phyloP scores from a whole-genome alignment of 2,329 filamentous ascomycete genomes.

The Pochonia chlamydosporia region DNA sequence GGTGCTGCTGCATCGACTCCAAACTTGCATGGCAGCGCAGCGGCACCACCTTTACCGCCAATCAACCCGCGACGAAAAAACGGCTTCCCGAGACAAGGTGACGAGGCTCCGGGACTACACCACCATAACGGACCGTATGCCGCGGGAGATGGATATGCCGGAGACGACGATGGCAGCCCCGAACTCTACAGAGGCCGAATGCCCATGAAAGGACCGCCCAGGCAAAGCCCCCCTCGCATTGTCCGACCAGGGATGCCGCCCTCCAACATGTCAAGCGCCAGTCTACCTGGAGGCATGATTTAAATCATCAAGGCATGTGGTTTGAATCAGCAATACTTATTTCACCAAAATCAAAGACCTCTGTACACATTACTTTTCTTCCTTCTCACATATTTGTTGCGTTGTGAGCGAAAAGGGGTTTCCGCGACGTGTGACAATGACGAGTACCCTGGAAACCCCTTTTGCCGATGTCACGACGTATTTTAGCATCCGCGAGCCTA shows the following conservation, averaged over 20 bases:
- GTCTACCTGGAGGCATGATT: slow-evolving; percentile 40
- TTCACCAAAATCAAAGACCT: no score
- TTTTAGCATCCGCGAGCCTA: neutral
- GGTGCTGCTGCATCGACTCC: slow-evolving; percentile 28
- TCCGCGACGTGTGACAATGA: neutral
- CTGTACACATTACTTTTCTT: neutral
- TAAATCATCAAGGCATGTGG: slow-evolving; percentile 16
- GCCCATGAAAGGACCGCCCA: neutral
- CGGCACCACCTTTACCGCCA: slow-evolving; percentile 48
- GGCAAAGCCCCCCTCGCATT: slow-evolving; percentile 3
- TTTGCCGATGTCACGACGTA: neutral
- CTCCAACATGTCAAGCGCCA: slow-evolving; percentile 22
- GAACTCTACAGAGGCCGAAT: slow-evolving; percentile 2
- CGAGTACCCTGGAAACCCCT: neutral
- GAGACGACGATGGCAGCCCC: neutral
- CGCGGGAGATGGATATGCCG: slow-evolving; percentile 1
- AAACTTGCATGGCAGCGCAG: slow-evolving; percentile 27
- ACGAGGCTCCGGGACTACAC: slow-evolving; percentile 20
- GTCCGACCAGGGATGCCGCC: slow-evolving; percentile 4
- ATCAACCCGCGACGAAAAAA: slow-evolving; percentile 53
- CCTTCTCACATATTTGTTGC: neutral
- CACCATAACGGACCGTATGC: neutral
- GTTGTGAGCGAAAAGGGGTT: neutral
- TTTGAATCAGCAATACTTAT: no score
- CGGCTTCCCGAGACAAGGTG: slow-evolving; percentile 27